Evolutionary conservation across 2,329 filamentous ascomycete genomes (phyloP).

Genomic region (Myriosclerotinia scirpicola): DNA sequence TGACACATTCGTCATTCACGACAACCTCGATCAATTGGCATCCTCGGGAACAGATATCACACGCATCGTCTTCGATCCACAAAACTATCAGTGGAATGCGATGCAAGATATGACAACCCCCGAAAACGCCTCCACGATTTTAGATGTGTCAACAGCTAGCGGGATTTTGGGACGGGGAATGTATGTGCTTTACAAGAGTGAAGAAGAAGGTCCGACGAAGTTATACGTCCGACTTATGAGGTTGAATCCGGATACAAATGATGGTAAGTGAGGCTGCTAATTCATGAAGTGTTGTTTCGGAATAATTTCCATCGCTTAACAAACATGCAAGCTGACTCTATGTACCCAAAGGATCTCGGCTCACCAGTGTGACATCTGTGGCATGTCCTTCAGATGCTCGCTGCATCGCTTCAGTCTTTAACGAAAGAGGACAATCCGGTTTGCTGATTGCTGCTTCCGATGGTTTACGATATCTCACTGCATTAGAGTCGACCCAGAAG

Average conservation of each 20-base stretch:
- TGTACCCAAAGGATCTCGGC: background rate
- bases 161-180: background rate
- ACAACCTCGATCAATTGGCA: background rate
- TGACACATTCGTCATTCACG: background rate
- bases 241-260: constrained; percentile 1
- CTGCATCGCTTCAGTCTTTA: background rate
- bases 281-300: background rate
- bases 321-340: background rate
- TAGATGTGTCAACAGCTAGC: background rate
- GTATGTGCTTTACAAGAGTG: constrained; percentile 3
- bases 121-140: background rate
- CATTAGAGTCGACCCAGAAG: background rate
- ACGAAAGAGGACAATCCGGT: background rate
- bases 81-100: background rate
- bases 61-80: background rate
- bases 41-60: background rate
- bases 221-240: background rate
- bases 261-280: background rate
- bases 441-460: background rate
- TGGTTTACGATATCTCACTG: background rate
- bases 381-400: background rate
- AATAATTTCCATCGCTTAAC: background rate
- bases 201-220: background rate
- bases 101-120: background rate
- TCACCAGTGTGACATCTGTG: background rate